These are phyloP conservation scores for Furcasterigmium furcatum DNA, from an alignment of 2,329 filamentous ascomycete species.

Conservation along the genomic window DNA sequence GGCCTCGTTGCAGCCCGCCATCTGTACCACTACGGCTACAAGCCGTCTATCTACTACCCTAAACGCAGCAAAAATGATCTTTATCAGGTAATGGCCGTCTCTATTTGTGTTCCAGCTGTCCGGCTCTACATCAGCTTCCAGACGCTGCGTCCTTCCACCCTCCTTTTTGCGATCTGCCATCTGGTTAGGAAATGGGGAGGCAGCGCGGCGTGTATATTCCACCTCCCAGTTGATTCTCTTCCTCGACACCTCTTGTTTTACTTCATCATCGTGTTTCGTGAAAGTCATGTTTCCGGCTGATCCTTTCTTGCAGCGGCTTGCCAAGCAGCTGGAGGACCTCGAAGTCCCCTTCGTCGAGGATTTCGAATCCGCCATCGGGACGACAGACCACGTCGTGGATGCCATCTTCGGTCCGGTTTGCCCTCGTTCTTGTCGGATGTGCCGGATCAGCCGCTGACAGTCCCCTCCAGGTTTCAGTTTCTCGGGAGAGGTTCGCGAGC, in stretches of 20 bases:
- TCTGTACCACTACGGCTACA: conserved; percentile 87
- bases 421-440: not conserved
- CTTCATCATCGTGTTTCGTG: not conserved
- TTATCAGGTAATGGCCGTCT: conserved; percentile 67
- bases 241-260: not conserved
- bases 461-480: conserved; percentile 74
- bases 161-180: not conserved
- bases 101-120: not conserved
- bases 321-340: conserved; percentile 81
- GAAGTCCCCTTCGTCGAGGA: conserved; percentile 81
- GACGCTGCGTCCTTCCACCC: not conserved
- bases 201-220: conserved; percentile 1
- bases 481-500: conserved; percentile 85
- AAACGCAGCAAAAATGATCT: conserved; percentile 89
- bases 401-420: conserved; percentile 75
- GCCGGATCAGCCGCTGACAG: conserved; percentile 4
- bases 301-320: conserved; percentile 59
- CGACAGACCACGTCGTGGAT: conserved; percentile 81
- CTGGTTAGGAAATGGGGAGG: not conserved
- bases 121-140: not conserved
- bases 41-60: conserved; percentile 85
- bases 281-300: conserved; percentile 20
- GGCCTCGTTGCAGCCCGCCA: conserved; percentile 93
- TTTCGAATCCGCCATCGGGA: conserved; percentile 63
- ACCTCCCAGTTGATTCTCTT: not conserved